Evolutionary conservation across 1,139 yeast species (phyloP).

Genomic region (Saccharomyces hybrid): DNA sequence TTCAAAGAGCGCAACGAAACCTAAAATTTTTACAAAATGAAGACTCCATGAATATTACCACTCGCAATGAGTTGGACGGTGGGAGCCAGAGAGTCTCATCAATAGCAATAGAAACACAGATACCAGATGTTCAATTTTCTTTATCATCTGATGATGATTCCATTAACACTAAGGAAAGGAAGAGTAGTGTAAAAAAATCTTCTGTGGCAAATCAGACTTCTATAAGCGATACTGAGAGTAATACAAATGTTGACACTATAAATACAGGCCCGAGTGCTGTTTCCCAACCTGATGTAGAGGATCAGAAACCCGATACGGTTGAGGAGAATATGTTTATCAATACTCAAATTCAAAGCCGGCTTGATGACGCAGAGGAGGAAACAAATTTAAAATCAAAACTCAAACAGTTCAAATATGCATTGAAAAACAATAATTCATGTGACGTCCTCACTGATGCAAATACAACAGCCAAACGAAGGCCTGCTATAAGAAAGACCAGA

Average conservation of each 20-base stretch:
- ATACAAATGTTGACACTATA: not conserved
- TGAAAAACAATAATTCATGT: not conserved
- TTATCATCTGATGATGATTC: slow-evolving; percentile 4
- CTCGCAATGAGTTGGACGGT: not conserved
- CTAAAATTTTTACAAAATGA: slow-evolving; percentile 1
- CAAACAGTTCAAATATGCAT: slow-evolving; percentile 16
- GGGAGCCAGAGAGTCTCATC: not conserved
- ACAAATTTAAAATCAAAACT: slow-evolving; percentile 11
- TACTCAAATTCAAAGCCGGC: slow-evolving; percentile 28
- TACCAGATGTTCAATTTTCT: not conserved
- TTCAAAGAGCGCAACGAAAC: slow-evolving; percentile 10
- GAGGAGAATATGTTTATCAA: slow-evolving; percentile 18
- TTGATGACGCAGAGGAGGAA: slow-evolving; percentile 25
- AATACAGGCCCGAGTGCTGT: not conserved
- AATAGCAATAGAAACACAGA: not conserved
- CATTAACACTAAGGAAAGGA: not conserved
- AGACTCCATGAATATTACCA: not conserved
- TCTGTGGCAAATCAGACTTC: not conserved
- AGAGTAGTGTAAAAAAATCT: not conserved
- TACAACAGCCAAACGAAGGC: not conserved
- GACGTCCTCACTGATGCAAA: not conserved
- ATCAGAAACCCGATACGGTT: not conserved
- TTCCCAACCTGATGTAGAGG: not conserved
- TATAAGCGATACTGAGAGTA: not conserved
- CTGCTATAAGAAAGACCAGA: not conserved